Evolutionary conservation across 164 flowering plant genomes (phyloP).

Genomic region (Chimonanthus salicifolius): DNA sequence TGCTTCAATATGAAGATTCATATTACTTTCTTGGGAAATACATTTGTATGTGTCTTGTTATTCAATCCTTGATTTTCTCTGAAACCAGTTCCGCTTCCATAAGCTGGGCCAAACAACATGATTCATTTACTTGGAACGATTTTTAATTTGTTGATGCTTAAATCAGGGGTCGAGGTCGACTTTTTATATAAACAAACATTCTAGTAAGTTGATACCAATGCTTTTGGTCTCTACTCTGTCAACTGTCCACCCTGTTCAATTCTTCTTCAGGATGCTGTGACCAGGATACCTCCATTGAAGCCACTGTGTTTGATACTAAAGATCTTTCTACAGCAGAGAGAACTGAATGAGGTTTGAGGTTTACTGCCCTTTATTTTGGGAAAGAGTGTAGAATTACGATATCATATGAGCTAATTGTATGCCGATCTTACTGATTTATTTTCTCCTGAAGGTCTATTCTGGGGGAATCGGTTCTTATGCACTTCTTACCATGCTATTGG

Average conservation of each 20-base stretch:
- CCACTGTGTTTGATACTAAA: constrained; percentile 93
- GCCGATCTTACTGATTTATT: not conserved
- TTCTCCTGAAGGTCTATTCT: constrained; percentile 67
- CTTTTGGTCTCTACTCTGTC: not conserved
- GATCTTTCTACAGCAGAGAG: constrained; percentile 93
- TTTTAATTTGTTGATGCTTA: not conserved
- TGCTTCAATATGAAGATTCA: not conserved
- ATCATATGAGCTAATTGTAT: not conserved
- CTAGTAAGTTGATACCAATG: not conserved
- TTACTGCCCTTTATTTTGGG: not conserved
- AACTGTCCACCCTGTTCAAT: not conserved
- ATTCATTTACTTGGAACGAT: not conserved
- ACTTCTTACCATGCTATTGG: constrained; percentile 83
- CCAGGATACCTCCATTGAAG: constrained; percentile 67
- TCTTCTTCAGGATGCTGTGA: constrained; percentile 53
- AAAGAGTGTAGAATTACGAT: not conserved
- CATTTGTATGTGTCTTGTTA: not conserved
- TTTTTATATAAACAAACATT: not conserved
- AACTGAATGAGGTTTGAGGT: constrained; percentile 76
- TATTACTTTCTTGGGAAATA: not conserved
- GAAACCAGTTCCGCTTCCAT: not conserved
- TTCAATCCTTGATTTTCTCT: not conserved
- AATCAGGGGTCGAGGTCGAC: not conserved
- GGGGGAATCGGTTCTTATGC: constrained; percentile 99
- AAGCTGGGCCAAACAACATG: not conserved